Evolutionary conservation across 805 yeast genomes (phyloP).

Genomic region (Candida morakotiae): DNA sequence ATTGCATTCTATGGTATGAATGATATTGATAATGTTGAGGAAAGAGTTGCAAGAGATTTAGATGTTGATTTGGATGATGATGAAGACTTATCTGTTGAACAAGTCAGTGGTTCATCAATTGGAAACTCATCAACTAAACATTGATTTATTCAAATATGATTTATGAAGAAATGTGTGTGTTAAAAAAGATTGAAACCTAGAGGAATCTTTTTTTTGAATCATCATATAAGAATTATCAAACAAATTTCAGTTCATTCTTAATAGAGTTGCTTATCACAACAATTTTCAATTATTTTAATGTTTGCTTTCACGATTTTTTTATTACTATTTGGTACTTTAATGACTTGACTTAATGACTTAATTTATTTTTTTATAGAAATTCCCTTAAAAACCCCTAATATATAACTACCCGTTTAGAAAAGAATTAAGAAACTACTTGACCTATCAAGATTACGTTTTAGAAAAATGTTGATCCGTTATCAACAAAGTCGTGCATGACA

Average conservation of each 20-base stretch:
- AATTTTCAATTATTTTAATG: neutral
- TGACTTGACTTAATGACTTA: slow-evolving; percentile 8
- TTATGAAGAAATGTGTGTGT: slow-evolving; percentile 8
- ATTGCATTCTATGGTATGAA: slow-evolving; percentile 83
- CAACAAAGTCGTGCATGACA: neutral
- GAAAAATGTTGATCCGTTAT: no score
- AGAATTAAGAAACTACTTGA: no score
- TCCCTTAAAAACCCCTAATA: slow-evolving; percentile 7
- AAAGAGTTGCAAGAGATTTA: slow-evolving; percentile 54
- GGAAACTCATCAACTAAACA: slow-evolving; percentile 3
- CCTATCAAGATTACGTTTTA: no score
- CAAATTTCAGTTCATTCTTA: no score
- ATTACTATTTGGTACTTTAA: slow-evolving; percentile 5
- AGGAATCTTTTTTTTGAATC: slow-evolving; percentile 4
- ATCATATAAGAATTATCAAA: no score
- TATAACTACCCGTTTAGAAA: slow-evolving; percentile 4
- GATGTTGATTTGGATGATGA: slow-evolving; percentile 39
- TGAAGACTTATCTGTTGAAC: slow-evolving; percentile 18
- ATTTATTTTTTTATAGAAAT: slow-evolving; percentile 7
- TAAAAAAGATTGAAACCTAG: neutral
- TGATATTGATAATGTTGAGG: slow-evolving; percentile 70
- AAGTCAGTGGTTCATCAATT: slow-evolving; percentile 5
- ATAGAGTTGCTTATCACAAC: no score
- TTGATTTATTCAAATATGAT: slow-evolving; percentile 1
- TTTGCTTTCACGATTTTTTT: no score